Evolutionary conservation across 345 rosid genomes (phyloP).

Genomic region (Geranium brycei): DNA sequence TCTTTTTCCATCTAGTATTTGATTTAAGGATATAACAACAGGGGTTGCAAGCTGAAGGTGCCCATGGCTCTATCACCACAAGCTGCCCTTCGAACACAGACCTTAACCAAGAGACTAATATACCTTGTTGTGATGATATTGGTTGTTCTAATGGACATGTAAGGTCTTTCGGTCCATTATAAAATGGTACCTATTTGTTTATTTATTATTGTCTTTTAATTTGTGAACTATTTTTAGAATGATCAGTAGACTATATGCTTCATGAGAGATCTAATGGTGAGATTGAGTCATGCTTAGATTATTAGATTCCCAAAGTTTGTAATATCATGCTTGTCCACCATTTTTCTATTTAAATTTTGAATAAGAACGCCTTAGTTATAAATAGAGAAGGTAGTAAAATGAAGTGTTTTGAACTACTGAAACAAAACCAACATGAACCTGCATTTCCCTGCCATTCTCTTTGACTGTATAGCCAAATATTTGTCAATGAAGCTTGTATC

Average conservation of each 20-base stretch:
- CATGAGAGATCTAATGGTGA: background rate
- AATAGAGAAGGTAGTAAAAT: no score
- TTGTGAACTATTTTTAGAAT: background rate
- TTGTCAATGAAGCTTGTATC: no score
- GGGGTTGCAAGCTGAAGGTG: slow-evolving; percentile 6
- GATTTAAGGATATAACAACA: slow-evolving; percentile 25
- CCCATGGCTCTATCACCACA: slow-evolving; percentile 14
- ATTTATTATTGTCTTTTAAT: background rate
- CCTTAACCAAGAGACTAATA: slow-evolving; percentile 14
- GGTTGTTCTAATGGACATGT: slow-evolving; percentile 46
- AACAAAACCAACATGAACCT: no score
- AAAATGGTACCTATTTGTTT: background rate
- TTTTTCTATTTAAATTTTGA: no score
- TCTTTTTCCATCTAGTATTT: slow-evolving; percentile 30
- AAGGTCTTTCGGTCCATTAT: slow-evolving; percentile 18
- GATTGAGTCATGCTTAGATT: no score
- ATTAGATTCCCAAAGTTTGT: no score
- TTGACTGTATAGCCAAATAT: no score
- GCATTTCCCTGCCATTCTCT: no score
- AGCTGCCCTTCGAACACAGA: slow-evolving; percentile 17
- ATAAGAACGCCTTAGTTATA: no score
- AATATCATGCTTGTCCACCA: no score
- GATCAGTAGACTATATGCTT: background rate
- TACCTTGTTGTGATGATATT: slow-evolving; percentile 21
- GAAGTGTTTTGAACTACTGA: no score